These are phyloP conservation scores for Gossypium stocksii DNA, from an alignment of 345 rosid species.

Conservation along the genomic window DNA sequence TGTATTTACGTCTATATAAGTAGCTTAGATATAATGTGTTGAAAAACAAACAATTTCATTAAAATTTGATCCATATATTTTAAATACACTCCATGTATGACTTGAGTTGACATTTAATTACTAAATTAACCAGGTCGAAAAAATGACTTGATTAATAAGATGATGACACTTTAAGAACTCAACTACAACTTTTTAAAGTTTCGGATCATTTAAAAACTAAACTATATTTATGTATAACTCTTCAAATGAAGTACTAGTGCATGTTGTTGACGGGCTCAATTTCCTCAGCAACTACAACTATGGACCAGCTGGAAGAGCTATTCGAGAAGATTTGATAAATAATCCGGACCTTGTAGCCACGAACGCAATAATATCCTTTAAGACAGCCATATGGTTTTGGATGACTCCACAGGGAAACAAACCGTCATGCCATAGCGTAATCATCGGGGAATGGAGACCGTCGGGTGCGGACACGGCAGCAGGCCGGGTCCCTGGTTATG, in stretches of 20 bases:
- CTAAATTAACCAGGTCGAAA: too few species aligned
- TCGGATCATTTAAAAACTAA: too few species aligned
- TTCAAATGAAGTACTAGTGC: not conserved
- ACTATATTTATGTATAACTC: too few species aligned
- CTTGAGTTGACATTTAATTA: too few species aligned
- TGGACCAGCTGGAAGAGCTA: slow-evolving; percentile 43
- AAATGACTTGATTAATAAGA: too few species aligned
- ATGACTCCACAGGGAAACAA: slow-evolving; percentile 38
- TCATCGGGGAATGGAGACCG: slow-evolving; percentile 31
- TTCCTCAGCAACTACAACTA: slow-evolving; percentile 49
- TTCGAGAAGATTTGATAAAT: slow-evolving; percentile 34
- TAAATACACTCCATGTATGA: too few species aligned
- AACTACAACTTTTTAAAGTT: too few species aligned
- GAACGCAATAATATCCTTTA: slow-evolving; percentile 36
- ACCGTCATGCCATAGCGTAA: slow-evolving; percentile 37
- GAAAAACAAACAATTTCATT: too few species aligned
- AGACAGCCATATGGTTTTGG: slow-evolving; percentile 40
- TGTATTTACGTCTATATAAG: too few species aligned
- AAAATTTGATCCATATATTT: too few species aligned
- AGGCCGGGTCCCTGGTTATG: slow-evolving; percentile 29
- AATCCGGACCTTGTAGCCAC: slow-evolving; percentile 56
- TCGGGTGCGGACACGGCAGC: slow-evolving; percentile 25
- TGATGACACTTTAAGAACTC: too few species aligned
- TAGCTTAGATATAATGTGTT: too few species aligned
- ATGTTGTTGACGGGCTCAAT: not conserved